Base-by-base conservation (phyloP, 2,329 filamentous ascomycete species). In the Hypoxylon sp. region DNA sequence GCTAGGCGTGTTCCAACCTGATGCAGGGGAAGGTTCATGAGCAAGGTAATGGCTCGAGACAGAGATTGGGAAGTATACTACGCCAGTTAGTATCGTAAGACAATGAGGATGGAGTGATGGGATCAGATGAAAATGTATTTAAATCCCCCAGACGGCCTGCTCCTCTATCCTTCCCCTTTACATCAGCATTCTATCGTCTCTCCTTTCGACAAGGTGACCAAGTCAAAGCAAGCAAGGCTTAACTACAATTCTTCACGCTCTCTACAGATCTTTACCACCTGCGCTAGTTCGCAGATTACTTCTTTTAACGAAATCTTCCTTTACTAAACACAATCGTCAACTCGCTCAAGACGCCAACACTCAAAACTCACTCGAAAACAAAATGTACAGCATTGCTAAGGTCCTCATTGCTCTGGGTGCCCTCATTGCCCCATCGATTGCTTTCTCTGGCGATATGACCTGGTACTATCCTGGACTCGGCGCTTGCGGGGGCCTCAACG, bases 371-470 rank as follows among this genome's bases (percentile, higher is more conserved):
- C 11, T 37, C 30, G 8, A 8, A 29, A 19, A 46, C 53, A 64
- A 48, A 1, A 69, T 69, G 67, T 47, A 56, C 30, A 57, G 57
- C 14, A 7, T 62, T 27, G 59, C 56, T 27, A 65, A 72, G 32
- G 47, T 69, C 34, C 14, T 67, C 32, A 21, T 72, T n/a, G 63
- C 66, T 25, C 21, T 70, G 5, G 59, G 55, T 37, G 41, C 67
- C 9, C 47, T 66, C 27, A 21, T 68, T 16, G 66, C 65, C 57
- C 60, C 59, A 5, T 59, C 60, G 5, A 2, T 69, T 21, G 70
- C 72, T 27, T 64, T 39, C 47, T 48, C 57, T 6, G 74, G 74
- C 3, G 68, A 73, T 27, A 74, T 75, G 74, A 75, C 73, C 16
- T 74, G 53, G 14, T 75, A 63, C 53, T 12, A 39, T 2, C 70